phyloP scores from a whole-genome alignment of 192 early-diverging fungal species.

The Umbelopsis sp. region DNA sequence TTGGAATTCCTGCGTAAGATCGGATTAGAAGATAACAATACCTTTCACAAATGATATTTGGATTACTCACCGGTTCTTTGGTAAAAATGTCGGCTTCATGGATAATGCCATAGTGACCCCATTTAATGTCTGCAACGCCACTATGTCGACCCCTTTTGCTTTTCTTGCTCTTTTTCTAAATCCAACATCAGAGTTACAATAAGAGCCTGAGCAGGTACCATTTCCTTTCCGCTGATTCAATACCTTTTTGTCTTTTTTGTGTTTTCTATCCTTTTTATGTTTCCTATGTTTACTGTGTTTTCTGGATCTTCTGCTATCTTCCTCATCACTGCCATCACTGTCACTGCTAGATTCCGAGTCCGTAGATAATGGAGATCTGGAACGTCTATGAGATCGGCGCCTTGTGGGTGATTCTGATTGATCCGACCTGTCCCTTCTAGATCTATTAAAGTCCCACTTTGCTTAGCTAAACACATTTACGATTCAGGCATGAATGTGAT shows the following conservation, averaged over 20 bases:
- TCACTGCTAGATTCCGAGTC: constrained; percentile 22
- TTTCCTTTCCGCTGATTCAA: not conserved
- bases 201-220: not conserved
- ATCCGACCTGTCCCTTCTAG: not conserved
- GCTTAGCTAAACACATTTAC: not conserved
- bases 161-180: constrained; percentile 46
- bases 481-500: not conserved
- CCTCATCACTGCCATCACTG: constrained; percentile 25
- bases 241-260: constrained; percentile 45
- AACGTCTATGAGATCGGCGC: constrained; percentile 7
- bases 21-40: not conserved
- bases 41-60: not conserved
- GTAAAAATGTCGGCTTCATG: constrained; percentile 53
- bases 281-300: constrained; percentile 42
- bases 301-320: constrained; percentile 17
- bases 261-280: constrained; percentile 48
- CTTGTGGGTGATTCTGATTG: not conserved
- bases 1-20: constrained; percentile 47
- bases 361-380: not conserved
- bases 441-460: not conserved
- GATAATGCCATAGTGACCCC: constrained; percentile 57
- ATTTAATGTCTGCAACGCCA: constrained; percentile 29
- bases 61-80: constrained; percentile 36
- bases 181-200: not conserved
- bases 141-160: constrained; percentile 35